These are phyloP conservation scores for Ilyonectria destructans DNA, from an alignment of 2,329 filamentous ascomycete genomes.

Conservation along the genomic window DNA sequence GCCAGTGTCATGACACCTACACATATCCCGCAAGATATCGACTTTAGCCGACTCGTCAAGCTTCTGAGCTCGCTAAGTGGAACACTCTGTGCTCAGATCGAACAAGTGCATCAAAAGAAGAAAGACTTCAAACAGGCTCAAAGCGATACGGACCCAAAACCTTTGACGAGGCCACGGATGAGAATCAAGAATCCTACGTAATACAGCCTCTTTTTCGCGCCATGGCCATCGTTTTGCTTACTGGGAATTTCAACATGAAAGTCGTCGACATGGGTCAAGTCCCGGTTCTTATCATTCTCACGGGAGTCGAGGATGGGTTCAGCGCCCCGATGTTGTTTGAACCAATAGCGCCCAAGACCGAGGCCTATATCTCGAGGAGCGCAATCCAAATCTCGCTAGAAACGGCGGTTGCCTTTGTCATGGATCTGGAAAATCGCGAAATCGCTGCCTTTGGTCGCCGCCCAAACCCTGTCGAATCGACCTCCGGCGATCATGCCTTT, in stretches of 20 bases:
- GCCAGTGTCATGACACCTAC: slow-evolving; percentile 13
- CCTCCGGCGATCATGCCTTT: not conserved
- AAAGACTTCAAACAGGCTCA: no score
- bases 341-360: slow-evolving; percentile 11
- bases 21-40: not conserved
- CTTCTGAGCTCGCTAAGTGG: not conserved
- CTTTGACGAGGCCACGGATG: not conserved
- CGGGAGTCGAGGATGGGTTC: slow-evolving; percentile 13
- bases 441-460: not conserved
- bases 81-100: not conserved
- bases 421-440: slow-evolving; percentile 2
- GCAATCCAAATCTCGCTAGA: not conserved
- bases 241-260: not conserved
- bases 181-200: not conserved
- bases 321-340: slow-evolving; percentile 26
- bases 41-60: not conserved
- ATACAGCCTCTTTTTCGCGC: slow-evolving; percentile 9
- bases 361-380: not conserved
- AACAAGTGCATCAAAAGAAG: not conserved
- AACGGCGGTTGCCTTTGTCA: slow-evolving; percentile 13
- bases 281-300: slow-evolving; percentile 23
- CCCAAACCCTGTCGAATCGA: slow-evolving; percentile 7
- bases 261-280: not conserved
- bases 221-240: not conserved
- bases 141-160: not conserved